Evolutionary conservation across 768 basidiomycete genomes (phyloP).

Genomic region (Termitomyces titanicus): DNA sequence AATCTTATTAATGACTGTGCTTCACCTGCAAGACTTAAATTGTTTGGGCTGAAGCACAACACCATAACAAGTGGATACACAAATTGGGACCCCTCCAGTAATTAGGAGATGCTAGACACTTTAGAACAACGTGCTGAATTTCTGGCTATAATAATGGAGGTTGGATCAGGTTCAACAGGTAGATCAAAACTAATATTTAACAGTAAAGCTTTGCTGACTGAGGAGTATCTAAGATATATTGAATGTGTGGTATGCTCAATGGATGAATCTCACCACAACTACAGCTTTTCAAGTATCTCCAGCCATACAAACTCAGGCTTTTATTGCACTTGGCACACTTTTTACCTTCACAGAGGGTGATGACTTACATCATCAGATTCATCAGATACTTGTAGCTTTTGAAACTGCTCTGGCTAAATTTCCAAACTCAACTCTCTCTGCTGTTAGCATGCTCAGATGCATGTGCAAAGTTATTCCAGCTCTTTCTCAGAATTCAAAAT

Average conservation of each 20-base stretch:
- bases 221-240: conserved; percentile 56
- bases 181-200: conserved; percentile 12
- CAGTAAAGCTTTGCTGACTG: not conserved
- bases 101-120: conserved; percentile 54
- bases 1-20: conserved; percentile 60
- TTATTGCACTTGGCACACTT: conserved; percentile 80
- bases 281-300: conserved; percentile 90
- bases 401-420: conserved; percentile 64
- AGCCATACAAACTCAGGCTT: conserved; percentile 81
- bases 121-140: conserved; percentile 65
- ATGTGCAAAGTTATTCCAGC: conserved; percentile 75
- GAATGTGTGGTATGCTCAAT: conserved; percentile 89
- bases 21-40: conserved; percentile 49
- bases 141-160: conserved; percentile 59
- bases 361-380: conserved; percentile 86
- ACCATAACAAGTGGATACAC: conserved; percentile 69
- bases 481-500: conserved; percentile 64
- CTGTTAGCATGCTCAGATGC: conserved; percentile 88
- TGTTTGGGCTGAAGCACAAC: conserved; percentile 71
- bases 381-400: conserved; percentile 90
- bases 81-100: conserved; percentile 50
- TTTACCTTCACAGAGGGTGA: conserved; percentile 85
- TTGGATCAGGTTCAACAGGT: conserved; percentile 71
- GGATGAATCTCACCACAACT: conserved; percentile 87
- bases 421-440: conserved; percentile 64